phyloP scores from a whole-genome alignment of 2,329 filamentous ascomycete species.

The Ploettnerulaceae sp. region DNA sequence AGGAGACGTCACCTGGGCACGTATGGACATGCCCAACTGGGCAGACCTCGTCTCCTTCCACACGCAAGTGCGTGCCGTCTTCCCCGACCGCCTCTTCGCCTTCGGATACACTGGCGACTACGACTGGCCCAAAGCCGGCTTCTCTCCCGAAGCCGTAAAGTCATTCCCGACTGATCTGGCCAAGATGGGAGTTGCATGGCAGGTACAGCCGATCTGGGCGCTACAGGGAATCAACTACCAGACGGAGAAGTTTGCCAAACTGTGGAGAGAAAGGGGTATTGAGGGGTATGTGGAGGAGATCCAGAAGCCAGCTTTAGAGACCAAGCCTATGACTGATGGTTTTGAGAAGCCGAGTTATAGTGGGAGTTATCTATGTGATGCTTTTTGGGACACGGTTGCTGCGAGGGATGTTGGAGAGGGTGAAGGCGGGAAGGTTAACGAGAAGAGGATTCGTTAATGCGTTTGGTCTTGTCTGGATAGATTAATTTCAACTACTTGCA shows the following conservation, averaged over 20 bases:
- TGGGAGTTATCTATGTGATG: constrained; percentile 36
- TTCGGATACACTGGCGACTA: constrained; percentile 39
- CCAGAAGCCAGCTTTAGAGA: constrained; percentile 25
- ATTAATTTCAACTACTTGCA: background rate
- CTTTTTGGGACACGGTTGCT: constrained; percentile 36
- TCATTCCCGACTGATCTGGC: constrained; percentile 34
- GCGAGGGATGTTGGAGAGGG: constrained; percentile 26
- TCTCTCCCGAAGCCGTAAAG: constrained; percentile 32
- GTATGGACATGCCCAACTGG: constrained; percentile 36
- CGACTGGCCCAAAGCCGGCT: constrained; percentile 36
- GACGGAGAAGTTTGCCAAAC: constrained; percentile 34
- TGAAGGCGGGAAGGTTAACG: constrained; percentile 10
- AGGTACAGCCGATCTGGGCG: constrained; percentile 40
- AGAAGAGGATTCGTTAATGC: constrained; percentile 8
- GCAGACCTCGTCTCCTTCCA: constrained; percentile 37
- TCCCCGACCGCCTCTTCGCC: constrained; percentile 36
- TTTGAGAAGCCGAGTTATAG: constrained; percentile 37
- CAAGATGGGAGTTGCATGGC: constrained; percentile 38
- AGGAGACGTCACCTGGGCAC: constrained; percentile 37
- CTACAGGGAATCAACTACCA: constrained; percentile 35
- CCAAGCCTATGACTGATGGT: constrained; percentile 32
- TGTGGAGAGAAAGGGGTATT: constrained; percentile 36
- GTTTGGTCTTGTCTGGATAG: background rate
- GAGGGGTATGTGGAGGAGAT: constrained; percentile 33
- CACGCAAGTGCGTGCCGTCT: constrained; percentile 33